phyloP scores from a whole-genome alignment of 306 rosid genomes.

The Luffa aegyptiaca region DNA sequence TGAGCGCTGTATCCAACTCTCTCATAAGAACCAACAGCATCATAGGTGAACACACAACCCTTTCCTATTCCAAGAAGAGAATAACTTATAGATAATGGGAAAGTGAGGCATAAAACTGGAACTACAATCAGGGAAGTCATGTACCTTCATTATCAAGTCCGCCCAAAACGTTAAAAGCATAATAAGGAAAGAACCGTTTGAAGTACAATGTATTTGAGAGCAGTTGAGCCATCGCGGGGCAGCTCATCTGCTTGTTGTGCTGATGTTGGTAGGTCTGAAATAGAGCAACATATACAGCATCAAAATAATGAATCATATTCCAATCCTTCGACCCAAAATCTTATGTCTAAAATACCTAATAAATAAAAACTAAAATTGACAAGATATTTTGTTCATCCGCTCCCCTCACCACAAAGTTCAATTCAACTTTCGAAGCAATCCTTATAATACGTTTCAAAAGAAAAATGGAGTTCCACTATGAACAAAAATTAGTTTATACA shows the following conservation, averaged over 20 bases:
- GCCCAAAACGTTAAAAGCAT: conserved; percentile 88
- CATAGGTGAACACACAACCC: conserved; percentile 98
- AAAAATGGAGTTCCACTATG: neutral
- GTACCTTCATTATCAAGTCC: conserved; percentile 95
- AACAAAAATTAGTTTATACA: neutral
- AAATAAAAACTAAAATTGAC: neutral
- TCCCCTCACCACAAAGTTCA: neutral
- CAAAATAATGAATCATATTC: no score
- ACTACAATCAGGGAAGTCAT: conserved; percentile 9
- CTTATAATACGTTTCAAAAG: neutral
- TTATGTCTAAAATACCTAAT: neutral
- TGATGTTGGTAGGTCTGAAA: conserved; percentile 86
- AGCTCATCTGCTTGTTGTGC: conserved; percentile 98
- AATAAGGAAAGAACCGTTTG: conserved; percentile 96
- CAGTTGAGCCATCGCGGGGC: conserved; percentile 96
- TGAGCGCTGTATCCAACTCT: conserved; percentile 95
- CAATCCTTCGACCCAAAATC: neutral
- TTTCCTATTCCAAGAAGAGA: conserved; percentile 40
- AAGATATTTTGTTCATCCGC: neutral
- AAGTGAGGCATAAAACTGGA: conserved; percentile 11
- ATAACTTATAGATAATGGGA: neutral
- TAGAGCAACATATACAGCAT: neutral
- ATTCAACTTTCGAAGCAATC: neutral
- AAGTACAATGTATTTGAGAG: conserved; percentile 92
- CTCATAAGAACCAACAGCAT: conserved; percentile 99